Percentiles rank a stretch among this genome's conserved stretches.
Evolutionary conservation across 179 eudicot species (phyloP).

Genomic region (Beta lomatogona): DNA sequence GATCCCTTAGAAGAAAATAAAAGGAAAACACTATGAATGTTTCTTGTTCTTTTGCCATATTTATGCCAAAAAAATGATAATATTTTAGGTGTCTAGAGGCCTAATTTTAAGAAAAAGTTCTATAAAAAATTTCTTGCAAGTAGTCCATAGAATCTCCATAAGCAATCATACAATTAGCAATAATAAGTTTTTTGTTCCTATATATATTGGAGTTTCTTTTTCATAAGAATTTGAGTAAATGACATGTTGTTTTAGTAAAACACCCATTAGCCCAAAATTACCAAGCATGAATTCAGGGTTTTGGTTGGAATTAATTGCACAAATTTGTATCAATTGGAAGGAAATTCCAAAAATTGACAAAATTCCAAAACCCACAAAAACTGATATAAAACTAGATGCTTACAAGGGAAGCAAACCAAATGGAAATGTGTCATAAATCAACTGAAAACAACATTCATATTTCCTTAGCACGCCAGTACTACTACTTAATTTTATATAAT

Average conservation of each 20-base stretch:
- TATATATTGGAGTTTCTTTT: background rate
- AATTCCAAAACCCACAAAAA: conserved; percentile 24
- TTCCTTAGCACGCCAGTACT: conserved; percentile 17
- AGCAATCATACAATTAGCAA: background rate
- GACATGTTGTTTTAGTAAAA: conserved; percentile 4
- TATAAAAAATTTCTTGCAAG: background rate
- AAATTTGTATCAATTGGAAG: conserved; percentile 10
- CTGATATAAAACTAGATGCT: conserved; percentile 21
- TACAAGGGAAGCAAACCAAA: conserved; percentile 31
- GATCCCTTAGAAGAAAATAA: too few relatives aligned
- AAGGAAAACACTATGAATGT: too few relatives aligned
- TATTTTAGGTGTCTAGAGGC: background rate
- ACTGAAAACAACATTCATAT: conserved; percentile 15
- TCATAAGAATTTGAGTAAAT: background rate
- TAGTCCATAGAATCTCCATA: background rate
- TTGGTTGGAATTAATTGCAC: conserved; percentile 22
- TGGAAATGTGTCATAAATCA: conserved; percentile 17
- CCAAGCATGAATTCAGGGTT: conserved; percentile 23
- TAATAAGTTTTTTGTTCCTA: background rate
- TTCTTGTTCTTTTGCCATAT: background rate
- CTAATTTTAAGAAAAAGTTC: background rate
- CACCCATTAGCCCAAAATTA: background rate
- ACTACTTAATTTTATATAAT: background rate
- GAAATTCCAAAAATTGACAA: conserved; percentile 11
- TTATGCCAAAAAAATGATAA: background rate